phyloP scores from a whole-genome alignment of 1,284 basidiomycete species.

The Xerocomus nothofagi region DNA sequence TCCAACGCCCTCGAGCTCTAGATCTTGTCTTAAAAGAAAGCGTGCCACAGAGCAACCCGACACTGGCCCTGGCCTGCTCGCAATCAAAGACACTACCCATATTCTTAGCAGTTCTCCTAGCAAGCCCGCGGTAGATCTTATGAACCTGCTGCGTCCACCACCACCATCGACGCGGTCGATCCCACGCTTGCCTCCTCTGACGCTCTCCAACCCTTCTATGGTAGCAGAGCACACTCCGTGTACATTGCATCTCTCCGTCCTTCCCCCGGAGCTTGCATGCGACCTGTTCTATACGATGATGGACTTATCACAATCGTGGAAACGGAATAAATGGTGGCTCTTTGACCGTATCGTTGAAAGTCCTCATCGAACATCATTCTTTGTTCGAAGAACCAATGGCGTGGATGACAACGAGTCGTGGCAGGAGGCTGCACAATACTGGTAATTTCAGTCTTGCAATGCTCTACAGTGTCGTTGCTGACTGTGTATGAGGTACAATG shows the following conservation, averaged over 20 bases:
- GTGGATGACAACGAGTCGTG: slow-evolving; percentile 46
- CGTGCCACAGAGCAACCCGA: slow-evolving; percentile 6
- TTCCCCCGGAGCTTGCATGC: slow-evolving; percentile 72
- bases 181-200: slow-evolving; percentile 53
- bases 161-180: slow-evolving; percentile 41
- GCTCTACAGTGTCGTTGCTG: slow-evolving; percentile 6
- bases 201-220: slow-evolving; percentile 55
- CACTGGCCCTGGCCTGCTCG: neutral
- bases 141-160: slow-evolving; percentile 57
- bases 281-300: slow-evolving; percentile 70
- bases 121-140: slow-evolving; percentile 46
- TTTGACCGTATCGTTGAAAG: slow-evolving; percentile 80
- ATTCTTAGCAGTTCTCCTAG: slow-evolving; percentile 12
- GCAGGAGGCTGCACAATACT: slow-evolving; percentile 67
- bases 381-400: slow-evolving; percentile 50
- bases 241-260: slow-evolving; percentile 65
- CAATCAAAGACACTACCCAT: slow-evolving; percentile 24
- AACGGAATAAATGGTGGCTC: slow-evolving; percentile 81
- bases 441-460: slow-evolving; percentile 41
- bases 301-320: slow-evolving; percentile 62
- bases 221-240: slow-evolving; percentile 74
- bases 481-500: slow-evolving; percentile 69
- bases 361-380: slow-evolving; percentile 83
- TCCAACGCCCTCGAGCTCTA: slow-evolving; percentile 21
- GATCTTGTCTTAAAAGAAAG: slow-evolving; percentile 31